A percentile compares a stretch with the other conserved stretches of the same genome.
These are phyloP conservation scores for Hyphodiscus sp. DNA, from an alignment of 2,329 filamentous ascomycete species.

Conservation along the genomic window DNA sequence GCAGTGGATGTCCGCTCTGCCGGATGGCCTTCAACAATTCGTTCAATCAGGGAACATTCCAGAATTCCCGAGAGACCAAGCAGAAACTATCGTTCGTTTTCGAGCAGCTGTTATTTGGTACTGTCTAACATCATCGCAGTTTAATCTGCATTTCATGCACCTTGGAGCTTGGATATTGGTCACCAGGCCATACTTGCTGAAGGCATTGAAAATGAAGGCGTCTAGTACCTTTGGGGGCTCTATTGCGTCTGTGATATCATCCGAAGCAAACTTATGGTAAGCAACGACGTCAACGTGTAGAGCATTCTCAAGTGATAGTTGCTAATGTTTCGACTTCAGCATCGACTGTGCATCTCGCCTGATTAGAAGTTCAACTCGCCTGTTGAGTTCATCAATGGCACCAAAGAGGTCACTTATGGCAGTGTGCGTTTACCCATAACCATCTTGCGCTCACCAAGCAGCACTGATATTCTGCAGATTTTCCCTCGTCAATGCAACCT, in stretches of 20 bases:
- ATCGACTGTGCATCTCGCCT: slow-evolving; percentile 9
- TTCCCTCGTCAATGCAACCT: slow-evolving; percentile 10
- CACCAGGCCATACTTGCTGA: slow-evolving; percentile 9
- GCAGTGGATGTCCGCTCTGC: slow-evolving; percentile 7
- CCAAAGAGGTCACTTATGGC: slow-evolving; percentile 9
- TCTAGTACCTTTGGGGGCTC: slow-evolving; percentile 7
- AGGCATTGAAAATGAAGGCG: slow-evolving; percentile 5
- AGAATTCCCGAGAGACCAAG: slow-evolving; percentile 6
- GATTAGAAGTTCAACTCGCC: slow-evolving; percentile 5
- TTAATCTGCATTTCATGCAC: slow-evolving; percentile 12
- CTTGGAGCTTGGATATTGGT: slow-evolving; percentile 10
- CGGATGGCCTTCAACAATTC: slow-evolving; percentile 8
- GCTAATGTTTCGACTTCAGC: slow-evolving; percentile 6
- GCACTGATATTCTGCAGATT: slow-evolving; percentile 8
- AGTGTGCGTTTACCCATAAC: slow-evolving; percentile 5
- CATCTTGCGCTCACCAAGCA: slow-evolving; percentile 1
- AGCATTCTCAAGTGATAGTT: slow-evolving; percentile 1
- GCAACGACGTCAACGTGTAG: background rate
- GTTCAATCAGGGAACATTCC: slow-evolving; percentile 6
- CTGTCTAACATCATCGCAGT: slow-evolving; percentile 6
- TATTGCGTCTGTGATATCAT: slow-evolving; percentile 9
- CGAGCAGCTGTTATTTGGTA: background rate
- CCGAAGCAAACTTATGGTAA: slow-evolving; percentile 9
- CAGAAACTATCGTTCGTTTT: slow-evolving; percentile 9
- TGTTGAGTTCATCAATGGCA: slow-evolving; percentile 5